phyloP scores from a whole-genome alignment of 352 stramenopile species.

The Globisporangium alternatum region DNA sequence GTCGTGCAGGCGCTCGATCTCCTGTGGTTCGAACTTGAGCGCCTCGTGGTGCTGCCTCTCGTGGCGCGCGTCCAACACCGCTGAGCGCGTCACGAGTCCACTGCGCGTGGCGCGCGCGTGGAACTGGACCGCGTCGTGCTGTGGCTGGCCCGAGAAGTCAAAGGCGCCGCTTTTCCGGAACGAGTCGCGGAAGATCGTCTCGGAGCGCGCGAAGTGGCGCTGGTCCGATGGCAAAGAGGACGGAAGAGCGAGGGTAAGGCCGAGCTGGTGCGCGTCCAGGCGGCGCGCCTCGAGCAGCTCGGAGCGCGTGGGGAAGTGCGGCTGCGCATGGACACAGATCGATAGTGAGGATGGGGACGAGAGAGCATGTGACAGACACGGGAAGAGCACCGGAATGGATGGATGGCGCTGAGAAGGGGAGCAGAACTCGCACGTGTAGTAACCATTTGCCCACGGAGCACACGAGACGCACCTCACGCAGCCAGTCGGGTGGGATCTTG shows the following conservation, averaged over 20 bases:
- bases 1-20: constrained; percentile 46
- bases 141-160: constrained; percentile 22
- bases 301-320: constrained; percentile 36
- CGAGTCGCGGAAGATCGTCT: constrained; percentile 49
- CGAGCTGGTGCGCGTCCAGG: constrained; percentile 37
- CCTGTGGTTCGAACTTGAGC: constrained; percentile 50
- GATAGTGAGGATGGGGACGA: neutral
- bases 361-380: constrained; percentile 6
- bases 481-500: constrained; percentile 57
- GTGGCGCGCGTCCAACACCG: constrained; percentile 30
- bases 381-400: constrained; percentile 6
- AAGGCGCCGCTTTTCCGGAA: constrained; percentile 51
- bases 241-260: constrained; percentile 19
- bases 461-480: constrained; percentile 29
- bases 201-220: constrained; percentile 34
- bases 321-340: constrained; percentile 20
- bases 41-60: constrained; percentile 31
- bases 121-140: constrained; percentile 27
- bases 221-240: constrained; percentile 13
- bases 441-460: neutral
- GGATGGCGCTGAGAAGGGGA: neutral
- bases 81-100: constrained; percentile 35
- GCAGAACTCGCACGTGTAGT: no score
- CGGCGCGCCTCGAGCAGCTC: constrained; percentile 46
- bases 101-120: constrained; percentile 36